Evolutionary conservation across 2,329 filamentous ascomycete species (phyloP).

Genomic region (Cladosporium cucumerinum): DNA sequence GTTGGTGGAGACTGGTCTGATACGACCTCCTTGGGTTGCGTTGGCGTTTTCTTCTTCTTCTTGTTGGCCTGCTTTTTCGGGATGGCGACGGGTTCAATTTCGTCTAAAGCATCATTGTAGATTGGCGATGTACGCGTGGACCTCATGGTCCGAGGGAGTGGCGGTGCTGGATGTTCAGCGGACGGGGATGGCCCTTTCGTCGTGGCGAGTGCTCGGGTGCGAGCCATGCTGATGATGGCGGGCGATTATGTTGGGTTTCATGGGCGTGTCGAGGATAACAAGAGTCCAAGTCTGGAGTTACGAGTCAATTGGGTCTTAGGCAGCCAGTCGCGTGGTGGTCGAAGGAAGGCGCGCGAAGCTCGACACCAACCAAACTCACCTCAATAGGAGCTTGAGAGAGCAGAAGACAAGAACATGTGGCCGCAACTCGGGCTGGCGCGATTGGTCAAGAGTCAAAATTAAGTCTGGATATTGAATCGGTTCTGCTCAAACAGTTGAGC

Average conservation of each 20-base stretch:
- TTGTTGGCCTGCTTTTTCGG: background rate
- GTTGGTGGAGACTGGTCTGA: background rate
- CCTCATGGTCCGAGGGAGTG: background rate
- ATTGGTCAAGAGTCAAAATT: background rate
- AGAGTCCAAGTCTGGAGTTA: background rate
- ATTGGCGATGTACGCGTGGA: background rate
- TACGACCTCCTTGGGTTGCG: background rate
- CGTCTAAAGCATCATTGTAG: background rate
- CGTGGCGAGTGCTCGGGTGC: background rate
- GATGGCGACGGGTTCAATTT: background rate
- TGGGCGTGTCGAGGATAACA: background rate
- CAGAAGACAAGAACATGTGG: background rate
- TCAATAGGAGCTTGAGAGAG: background rate
- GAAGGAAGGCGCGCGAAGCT: slow-evolving; percentile 1
- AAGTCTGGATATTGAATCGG: background rate
- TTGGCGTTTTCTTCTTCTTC: background rate
- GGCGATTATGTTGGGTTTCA: background rate
- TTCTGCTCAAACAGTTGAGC: background rate
- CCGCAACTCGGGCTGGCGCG: background rate
- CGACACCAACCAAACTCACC: background rate
- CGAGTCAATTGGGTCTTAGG: background rate
- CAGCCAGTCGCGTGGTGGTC: background rate
- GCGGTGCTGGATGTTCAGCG: background rate
- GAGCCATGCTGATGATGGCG: background rate
- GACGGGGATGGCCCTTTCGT: background rate